These are phyloP conservation scores for Aspergillus sclerotiicarbonarius DNA, from an alignment of 495 filamentous ascomycete genomes.

Conservation along the genomic window DNA sequence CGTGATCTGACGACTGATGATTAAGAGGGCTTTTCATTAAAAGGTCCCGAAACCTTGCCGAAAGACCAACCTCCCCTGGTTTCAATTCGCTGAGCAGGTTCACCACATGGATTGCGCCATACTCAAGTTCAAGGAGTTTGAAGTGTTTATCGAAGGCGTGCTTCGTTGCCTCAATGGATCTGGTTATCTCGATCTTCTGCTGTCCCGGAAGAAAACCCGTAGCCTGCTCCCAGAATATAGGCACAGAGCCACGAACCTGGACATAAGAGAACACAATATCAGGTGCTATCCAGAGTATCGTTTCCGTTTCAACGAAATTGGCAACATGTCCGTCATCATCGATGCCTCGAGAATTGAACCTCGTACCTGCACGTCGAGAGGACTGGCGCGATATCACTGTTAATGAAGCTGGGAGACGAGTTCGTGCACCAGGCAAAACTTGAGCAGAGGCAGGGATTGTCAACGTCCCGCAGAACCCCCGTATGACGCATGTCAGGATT, in stretches of 20 bases:
- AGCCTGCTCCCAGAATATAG: slow-evolving; percentile 95
- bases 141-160: slow-evolving; percentile 97
- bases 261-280: slow-evolving; percentile 87
- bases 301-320: slow-evolving; percentile 79
- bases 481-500: slow-evolving; percentile 89
- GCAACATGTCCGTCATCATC: slow-evolving; percentile 97
- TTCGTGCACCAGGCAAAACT: slow-evolving; percentile 42
- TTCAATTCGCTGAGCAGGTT: slow-evolving; percentile 89
- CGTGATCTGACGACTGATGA: slow-evolving; percentile 56
- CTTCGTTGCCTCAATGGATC: slow-evolving; percentile 86
- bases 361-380: slow-evolving; percentile 86
- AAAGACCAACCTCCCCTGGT: slow-evolving; percentile 77
- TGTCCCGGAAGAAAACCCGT: slow-evolving; percentile 85
- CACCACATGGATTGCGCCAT: slow-evolving; percentile 86
- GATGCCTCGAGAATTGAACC: slow-evolving; percentile 94
- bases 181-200: slow-evolving; percentile 89
- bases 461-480: slow-evolving; percentile 84
- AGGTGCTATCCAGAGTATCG: slow-evolving; percentile 67
- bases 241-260: slow-evolving; percentile 88
- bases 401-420: slow-evolving; percentile 76
- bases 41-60: slow-evolving; percentile 72
- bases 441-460: slow-evolving; percentile 69
- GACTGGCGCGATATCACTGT: slow-evolving; percentile 91
- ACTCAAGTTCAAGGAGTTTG: slow-evolving; percentile 73
- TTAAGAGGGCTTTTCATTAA: slow-evolving; percentile 67